Base-by-base conservation (phyloP, 169 alveolate species). In the Eimeria falciformis region DNA sequence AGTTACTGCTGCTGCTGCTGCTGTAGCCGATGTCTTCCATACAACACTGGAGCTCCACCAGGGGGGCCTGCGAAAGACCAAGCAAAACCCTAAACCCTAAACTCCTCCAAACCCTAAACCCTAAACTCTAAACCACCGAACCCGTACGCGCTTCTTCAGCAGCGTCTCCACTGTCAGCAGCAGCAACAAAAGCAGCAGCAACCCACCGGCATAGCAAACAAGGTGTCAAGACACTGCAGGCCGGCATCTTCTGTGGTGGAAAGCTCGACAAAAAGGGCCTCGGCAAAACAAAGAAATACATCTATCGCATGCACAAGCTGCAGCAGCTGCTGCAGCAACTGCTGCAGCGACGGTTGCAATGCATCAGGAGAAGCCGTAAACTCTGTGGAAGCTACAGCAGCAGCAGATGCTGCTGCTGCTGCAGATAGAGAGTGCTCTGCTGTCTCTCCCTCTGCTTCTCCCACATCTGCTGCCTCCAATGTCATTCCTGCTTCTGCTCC, bases 291-390 rank as follows among this genome's bases (percentile, higher is more conserved):
- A 6, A 33, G 29, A 29, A 69, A 58, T 7, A 7, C 5, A 21
- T 21, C 7, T 7, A 58, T 9, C 25, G 33, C 71, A 58, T 58
- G 71, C 79, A 68, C 29, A 27, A 77, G 86, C 58, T 21, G 40
- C 68, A 23, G 69, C 86, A 77, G 69, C 69, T 45, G 86, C 68
- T 17, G 86, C 68, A 77, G 68, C 68, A 77, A n/a, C 86, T 45
- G 68, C 68, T 46, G 86, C 86, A 47, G 66, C 86, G 23, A 46
- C 68, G 68, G 86, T 68, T 45, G 86, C 68, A 40, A 14, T 40
- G 68, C 86, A 45, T 45, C 86, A 9, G 11, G 43, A n/a, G 50
- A 11, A 5, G 40, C 86, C 5, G 86, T 12, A 81, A 50, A 25
- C 53, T 43, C 75, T 11, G 69, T 7, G 40, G 86, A 45, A 3